Evolutionary conservation across 352 stramenopile species (phyloP).

Genomic region (Hyaloperonospora brassicae): DNA sequence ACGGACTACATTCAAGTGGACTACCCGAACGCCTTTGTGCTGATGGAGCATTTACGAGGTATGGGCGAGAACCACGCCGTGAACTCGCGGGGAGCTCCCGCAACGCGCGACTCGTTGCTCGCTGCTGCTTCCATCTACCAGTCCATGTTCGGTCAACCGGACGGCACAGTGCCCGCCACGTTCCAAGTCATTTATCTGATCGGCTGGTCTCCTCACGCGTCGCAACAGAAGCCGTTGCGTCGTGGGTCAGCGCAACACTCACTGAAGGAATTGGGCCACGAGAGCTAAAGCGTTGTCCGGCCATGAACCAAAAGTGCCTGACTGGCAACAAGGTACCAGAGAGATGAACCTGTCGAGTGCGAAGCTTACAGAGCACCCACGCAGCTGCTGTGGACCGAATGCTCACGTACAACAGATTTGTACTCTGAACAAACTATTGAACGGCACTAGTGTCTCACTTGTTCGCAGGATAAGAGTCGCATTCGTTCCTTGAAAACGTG

Average conservation of each 20-base stretch:
- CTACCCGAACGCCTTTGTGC: conserved; percentile 91
- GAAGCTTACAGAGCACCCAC: too few species aligned
- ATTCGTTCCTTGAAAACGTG: too few species aligned
- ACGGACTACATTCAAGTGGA: conserved; percentile 92
- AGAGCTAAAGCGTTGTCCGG: neutral
- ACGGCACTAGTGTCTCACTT: too few species aligned
- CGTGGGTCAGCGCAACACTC: conserved; percentile 72
- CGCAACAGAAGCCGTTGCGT: conserved; percentile 88
- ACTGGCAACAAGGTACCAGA: too few species aligned
- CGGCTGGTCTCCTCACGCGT: conserved; percentile 93
- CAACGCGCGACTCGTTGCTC: conserved; percentile 90
- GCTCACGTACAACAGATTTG: too few species aligned
- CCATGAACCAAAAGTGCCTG: too few species aligned
- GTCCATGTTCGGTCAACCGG: conserved; percentile 82
- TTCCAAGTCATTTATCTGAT: conserved; percentile 98
- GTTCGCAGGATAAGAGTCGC: too few species aligned
- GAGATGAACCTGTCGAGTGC: too few species aligned
- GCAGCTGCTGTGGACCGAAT: too few species aligned
- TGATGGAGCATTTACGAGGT: conserved; percentile 92
- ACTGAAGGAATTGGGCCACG: conserved; percentile 56
- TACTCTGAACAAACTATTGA: too few species aligned
- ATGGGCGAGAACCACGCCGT: conserved; percentile 97
- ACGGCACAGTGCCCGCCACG: conserved; percentile 88
- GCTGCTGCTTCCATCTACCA: conserved; percentile 93
- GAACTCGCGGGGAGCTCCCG: conserved; percentile 40